Percentiles rank a stretch among this genome's conserved stretches.
These are phyloP conservation scores for Neonectria coccinea DNA, from an alignment of 2,329 filamentous ascomycete genomes.

Conservation along the genomic window DNA sequence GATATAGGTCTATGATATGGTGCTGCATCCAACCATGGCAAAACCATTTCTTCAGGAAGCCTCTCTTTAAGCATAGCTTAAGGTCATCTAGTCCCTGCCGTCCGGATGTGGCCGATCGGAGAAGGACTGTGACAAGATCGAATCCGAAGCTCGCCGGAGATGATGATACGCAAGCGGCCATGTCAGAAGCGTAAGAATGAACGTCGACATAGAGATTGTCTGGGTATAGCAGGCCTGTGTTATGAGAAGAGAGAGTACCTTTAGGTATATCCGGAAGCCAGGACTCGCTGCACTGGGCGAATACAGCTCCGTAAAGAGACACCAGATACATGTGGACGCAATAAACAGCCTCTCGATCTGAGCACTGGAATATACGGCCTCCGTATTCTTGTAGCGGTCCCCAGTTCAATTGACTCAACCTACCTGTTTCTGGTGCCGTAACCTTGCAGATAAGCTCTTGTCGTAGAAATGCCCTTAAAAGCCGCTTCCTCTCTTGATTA, in stretches of 20 bases:
- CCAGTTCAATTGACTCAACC: background rate
- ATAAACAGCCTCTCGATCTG: background rate
- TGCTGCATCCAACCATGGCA: no score
- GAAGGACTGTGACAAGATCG: conserved; percentile 1
- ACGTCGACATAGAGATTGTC: conserved; percentile 24
- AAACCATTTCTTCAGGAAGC: no score
- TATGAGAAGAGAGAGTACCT: background rate
- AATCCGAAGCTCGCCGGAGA: conserved; percentile 2
- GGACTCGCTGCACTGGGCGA: conserved; percentile 12
- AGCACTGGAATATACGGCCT: background rate
- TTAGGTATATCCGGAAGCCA: conserved; percentile 1
- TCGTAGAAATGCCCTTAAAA: conserved; percentile 26
- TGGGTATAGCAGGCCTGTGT: conserved; percentile 14
- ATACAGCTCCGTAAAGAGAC: conserved; percentile 31
- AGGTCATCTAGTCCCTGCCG: background rate
- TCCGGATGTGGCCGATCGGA: conserved; percentile 2
- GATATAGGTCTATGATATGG: no score
- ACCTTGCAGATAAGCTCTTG: conserved; percentile 22
- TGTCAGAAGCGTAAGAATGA: background rate
- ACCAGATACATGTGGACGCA: conserved; percentile 28
- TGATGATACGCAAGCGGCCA: background rate
- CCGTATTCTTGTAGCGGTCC: background rate
- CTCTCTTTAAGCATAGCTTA: background rate
- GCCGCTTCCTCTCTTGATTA: conserved; percentile 9
- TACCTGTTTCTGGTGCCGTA: background rate